phyloP scores from a whole-genome alignment of 202 grass and related monocot genomes.

The Setaria viridis region DNA sequence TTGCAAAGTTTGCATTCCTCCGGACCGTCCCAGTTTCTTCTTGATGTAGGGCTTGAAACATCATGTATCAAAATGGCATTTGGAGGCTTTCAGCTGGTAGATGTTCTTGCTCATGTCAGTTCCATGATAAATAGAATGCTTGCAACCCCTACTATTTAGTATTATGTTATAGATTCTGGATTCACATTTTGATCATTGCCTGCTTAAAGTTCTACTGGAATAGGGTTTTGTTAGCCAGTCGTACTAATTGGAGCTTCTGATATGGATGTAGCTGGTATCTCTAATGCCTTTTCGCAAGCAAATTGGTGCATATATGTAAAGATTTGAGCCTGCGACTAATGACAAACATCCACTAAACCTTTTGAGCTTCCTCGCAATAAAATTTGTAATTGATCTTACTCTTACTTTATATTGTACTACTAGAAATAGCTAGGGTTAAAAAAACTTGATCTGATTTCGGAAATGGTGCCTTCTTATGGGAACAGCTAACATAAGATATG shows the following conservation, averaged over 20 bases:
- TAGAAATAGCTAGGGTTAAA: not conserved
- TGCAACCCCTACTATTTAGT: too few relatives aligned
- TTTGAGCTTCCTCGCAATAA: not conserved
- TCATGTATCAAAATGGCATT: too few relatives aligned
- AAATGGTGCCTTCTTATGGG: not conserved
- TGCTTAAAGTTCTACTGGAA: conserved; percentile 12
- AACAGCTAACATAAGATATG: not conserved
- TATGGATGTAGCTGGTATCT: not conserved
- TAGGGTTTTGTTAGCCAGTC: not conserved
- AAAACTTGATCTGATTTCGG: not conserved
- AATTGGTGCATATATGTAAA: not conserved
- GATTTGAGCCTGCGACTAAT: not conserved
- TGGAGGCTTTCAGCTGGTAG: too few relatives aligned
- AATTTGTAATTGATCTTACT: not conserved
- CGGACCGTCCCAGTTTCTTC: too few relatives aligned
- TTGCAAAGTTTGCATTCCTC: too few relatives aligned
- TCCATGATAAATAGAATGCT: too few relatives aligned
- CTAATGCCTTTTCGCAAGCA: not conserved
- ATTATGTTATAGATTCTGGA: not conserved
- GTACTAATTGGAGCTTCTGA: not conserved
- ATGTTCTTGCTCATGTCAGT: too few relatives aligned
- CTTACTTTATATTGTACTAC: not conserved
- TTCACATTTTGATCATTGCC: not conserved
- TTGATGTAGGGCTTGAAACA: too few relatives aligned
- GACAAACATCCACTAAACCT: not conserved